Evolutionary conservation across 1,284 basidiomycete genomes (phyloP), one percentile per base, ranked within the genome.

Genomic region (Trametes sp.): DNA sequence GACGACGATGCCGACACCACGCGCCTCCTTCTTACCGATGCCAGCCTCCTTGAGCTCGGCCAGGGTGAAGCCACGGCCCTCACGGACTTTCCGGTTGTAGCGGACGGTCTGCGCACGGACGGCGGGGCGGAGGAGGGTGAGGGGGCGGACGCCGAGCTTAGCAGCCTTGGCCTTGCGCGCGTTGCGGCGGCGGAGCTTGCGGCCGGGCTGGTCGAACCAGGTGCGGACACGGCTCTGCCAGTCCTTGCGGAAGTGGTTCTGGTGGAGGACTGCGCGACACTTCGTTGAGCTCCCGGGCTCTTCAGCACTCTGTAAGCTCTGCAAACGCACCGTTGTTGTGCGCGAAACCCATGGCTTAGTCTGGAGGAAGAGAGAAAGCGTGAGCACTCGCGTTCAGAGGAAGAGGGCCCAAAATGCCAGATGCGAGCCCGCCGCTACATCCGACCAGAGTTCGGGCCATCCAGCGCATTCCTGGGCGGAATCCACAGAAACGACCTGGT

Each of bases 121-220:
- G 69, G 96, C 97, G 62, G 97, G 97, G 76, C 98, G 96, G 75
- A 99, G 94, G 75, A 92, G 90, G 70, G 90, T 86, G 70, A 96
- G 87, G 65, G 97, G 97, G 74, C 95, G 93, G 70, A 96, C 94
- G 74, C 98, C 97, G 66, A 98, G 92, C 68, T 88, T 81, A 61
- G 96, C 88, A 65, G 96, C 95, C 86, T 98, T 98, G 75, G 87
- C 84, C 81, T 94, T 90, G 80, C 98, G 94, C 56, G 96, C 95
- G 67, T 86, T 90, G 78, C 98, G 94, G 79, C 98, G 89, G 78
- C 95, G 92, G 81, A 97, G 93, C 85, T 99, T 99, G 80, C 94
- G 93, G 64, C 96, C 98, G 69, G 97, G 95, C 83, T 99, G 98
- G 87, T 99, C 94, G 80, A 99, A 99, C 97, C 96, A 96, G 77